Evolutionary conservation across 2,329 filamentous ascomycete species (phyloP), one percentile per base, ranked within the genome.

Genomic region (Arachnopeziza araneosa): DNA sequence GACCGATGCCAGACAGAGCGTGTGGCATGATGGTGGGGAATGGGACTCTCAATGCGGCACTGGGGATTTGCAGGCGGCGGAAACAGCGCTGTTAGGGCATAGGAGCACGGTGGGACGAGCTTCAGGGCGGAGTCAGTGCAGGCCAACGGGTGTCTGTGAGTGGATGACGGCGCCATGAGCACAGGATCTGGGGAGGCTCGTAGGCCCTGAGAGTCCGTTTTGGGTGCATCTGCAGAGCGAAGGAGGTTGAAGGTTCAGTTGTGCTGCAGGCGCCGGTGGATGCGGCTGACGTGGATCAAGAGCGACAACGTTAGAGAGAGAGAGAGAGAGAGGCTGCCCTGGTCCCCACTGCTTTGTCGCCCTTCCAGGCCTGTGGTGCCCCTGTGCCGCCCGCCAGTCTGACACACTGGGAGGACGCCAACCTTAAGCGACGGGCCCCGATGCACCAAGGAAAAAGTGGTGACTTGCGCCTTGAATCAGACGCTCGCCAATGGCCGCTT

Each of bases 21-120:
- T 68, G 68, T 68, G 63, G 60, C 68, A 70, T 66, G 48, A 65
- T 54, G 60, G 66, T 67, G 66, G 67, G 59, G 66, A 63, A 63
- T 52, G 9, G 52, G n/a, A 60, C 53, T 23, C 61, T 64, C 51
- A 60, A 66, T 64, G 60, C 50, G 56, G 54, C 51, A 57, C 55
- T 49, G 24, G 50, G 49, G 63, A 53, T 54, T 55, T 59, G 8
- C 9, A 32, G 14, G 54, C 54, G 52, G 36, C 23, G 57, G 63
- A 63, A 61, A 56, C 60, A 63, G 64, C 62, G 64, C 36, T 44
- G 6, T 44, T 44, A 12, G 36, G 36, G 36, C 10, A 19, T 44
- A 5, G 36, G 12, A 59, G 59, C 54, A 56, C n/a, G n/a, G n/a
- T n/a, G n/a, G n/a, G n/a, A n/a, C n/a, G 55, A 60, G 60, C 57